A percentile compares a stretch with the other conserved stretches of the same genome.
phyloP scores from a whole-genome alignment of 1,139 yeast genomes.

The Zygotorulaspora mrakii region DNA sequence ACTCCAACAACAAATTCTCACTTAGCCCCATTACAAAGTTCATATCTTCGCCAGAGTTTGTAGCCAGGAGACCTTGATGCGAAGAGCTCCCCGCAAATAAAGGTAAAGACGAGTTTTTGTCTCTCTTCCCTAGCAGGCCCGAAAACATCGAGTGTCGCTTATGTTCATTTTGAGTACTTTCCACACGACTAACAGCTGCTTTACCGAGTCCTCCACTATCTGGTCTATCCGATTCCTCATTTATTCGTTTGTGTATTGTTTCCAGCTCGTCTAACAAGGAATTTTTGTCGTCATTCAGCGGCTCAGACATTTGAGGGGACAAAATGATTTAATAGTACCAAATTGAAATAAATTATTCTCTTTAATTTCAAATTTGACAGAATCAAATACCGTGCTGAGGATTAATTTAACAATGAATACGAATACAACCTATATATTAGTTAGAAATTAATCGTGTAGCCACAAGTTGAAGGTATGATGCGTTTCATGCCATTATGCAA shows the following conservation, averaged over 20 bases:
- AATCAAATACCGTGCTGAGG: neutral
- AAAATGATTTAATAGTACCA: neutral
- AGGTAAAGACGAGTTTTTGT: conserved; percentile 35
- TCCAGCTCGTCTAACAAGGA: conserved; percentile 46
- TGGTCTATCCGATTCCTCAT: conserved; percentile 30
- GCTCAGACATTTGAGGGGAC: conserved; percentile 8
- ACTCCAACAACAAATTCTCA: conserved; percentile 72
- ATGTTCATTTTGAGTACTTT: conserved; percentile 7
- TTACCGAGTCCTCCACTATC: conserved; percentile 15
- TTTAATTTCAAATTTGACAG: neutral
- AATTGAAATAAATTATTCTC: neutral
- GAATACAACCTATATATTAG: neutral
- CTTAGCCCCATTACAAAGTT: conserved; percentile 80
- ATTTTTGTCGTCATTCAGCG: conserved; percentile 12
- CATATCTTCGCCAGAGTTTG: conserved; percentile 51
- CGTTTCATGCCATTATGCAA: neutral
- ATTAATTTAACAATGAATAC: neutral
- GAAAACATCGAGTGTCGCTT: conserved; percentile 27
- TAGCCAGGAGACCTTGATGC: conserved; percentile 25
- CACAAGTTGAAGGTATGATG: neutral
- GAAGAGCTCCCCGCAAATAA: conserved; percentile 28
- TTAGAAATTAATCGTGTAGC: neutral
- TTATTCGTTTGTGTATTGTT: conserved; percentile 55
- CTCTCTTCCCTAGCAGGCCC: conserved; percentile 31
- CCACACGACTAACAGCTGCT: too few species aligned